Conservation (phyloP, 2,329 filamentous ascomycete species). For the Salinomyces thailandicus region DNA sequence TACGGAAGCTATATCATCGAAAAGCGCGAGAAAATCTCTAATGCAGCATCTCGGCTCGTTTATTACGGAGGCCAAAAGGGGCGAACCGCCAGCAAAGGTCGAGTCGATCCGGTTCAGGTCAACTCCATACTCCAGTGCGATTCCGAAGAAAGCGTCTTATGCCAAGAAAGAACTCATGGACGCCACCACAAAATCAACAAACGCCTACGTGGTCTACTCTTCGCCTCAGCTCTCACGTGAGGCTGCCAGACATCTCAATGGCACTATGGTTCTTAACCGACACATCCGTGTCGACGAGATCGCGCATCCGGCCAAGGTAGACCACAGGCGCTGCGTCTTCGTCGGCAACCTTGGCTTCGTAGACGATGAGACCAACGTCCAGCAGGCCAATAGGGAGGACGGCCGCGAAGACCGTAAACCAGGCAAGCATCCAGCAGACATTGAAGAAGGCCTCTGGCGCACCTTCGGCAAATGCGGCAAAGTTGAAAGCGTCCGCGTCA, state of each 20-base stretch:
- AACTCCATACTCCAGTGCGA: slow-evolving; percentile 67
- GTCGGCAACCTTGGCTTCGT: slow-evolving; percentile 95
- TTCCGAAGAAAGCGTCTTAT: slow-evolving; percentile 90
- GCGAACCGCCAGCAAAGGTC: slow-evolving; percentile 53
- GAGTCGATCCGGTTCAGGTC: slow-evolving; percentile 93
- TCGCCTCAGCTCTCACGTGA: slow-evolving; percentile 63
- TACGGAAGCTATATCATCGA: slow-evolving; percentile 68
- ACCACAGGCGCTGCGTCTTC: slow-evolving; percentile 86
- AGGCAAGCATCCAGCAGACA: slow-evolving; percentile 62
- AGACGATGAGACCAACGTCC: slow-evolving; percentile 70
- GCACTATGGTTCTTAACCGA: slow-evolving; percentile 69
- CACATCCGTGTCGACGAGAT: slow-evolving; percentile 87
- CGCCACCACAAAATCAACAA: slow-evolving; percentile 81
- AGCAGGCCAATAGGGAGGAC: slow-evolving; percentile 50
- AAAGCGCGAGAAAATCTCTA: slow-evolving; percentile 67
- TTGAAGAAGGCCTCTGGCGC: slow-evolving; percentile 87
- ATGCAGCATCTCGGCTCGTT: slow-evolving; percentile 69
- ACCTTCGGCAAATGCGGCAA: slow-evolving; percentile 67
- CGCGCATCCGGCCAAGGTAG: slow-evolving; percentile 70
- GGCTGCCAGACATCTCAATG: slow-evolving; percentile 70
- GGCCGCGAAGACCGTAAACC: slow-evolving; percentile 55
- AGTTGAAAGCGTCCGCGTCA: slow-evolving; percentile 86
- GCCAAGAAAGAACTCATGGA: slow-evolving; percentile 86
- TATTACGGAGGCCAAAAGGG: slow-evolving; percentile 40
- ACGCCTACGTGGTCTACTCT: slow-evolving; percentile 87